These are phyloP conservation scores for Bruguiera parviflora DNA, from an alignment of 345 rosid genomes.

Conservation along the genomic window DNA sequence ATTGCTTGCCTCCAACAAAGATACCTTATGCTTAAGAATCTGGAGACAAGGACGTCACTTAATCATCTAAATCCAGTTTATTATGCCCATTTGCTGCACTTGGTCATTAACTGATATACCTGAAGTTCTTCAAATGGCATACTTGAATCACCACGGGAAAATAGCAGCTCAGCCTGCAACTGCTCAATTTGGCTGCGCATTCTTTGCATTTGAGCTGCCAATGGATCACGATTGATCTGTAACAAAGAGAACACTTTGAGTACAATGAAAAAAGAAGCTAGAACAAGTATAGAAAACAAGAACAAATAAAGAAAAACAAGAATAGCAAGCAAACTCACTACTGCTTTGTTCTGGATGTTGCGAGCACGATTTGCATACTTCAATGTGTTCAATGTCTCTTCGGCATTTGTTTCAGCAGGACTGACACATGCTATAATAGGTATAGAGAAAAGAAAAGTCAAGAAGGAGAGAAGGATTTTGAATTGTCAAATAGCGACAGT, in stretches of 20 bases:
- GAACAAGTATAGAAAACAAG: background rate
- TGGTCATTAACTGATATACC: slow-evolving; percentile 32
- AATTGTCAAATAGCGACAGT: background rate
- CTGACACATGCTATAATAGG: slow-evolving; percentile 81
- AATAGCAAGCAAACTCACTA: slow-evolving; percentile 45
- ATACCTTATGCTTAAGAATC: slow-evolving; percentile 81
- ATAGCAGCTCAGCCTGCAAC: slow-evolving; percentile 77
- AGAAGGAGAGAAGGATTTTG: background rate
- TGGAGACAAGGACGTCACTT: slow-evolving; percentile 25
- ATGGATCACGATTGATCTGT: slow-evolving; percentile 89
- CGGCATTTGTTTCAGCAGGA: slow-evolving; percentile 97
- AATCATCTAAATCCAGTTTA: slow-evolving; percentile 13
- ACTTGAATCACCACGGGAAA: slow-evolving; percentile 67
- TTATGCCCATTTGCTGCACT: background rate
- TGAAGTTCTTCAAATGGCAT: slow-evolving; percentile 83
- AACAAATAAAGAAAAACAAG: background rate
- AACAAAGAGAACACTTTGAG: slow-evolving; percentile 3
- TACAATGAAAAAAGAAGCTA: background rate
- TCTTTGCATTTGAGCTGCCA: slow-evolving; percentile 72
- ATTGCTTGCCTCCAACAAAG: slow-evolving; percentile 86
- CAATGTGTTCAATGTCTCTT: slow-evolving; percentile 91
- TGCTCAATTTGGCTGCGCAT: slow-evolving; percentile 96
- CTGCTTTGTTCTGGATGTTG: slow-evolving; percentile 93
- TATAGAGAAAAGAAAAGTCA: background rate
- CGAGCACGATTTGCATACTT: slow-evolving; percentile 99